A percentile compares a stretch with the other conserved stretches of the same genome.
Conservation (phyloP, 768 basidiomycete species). For the Imleria badia region DNA sequence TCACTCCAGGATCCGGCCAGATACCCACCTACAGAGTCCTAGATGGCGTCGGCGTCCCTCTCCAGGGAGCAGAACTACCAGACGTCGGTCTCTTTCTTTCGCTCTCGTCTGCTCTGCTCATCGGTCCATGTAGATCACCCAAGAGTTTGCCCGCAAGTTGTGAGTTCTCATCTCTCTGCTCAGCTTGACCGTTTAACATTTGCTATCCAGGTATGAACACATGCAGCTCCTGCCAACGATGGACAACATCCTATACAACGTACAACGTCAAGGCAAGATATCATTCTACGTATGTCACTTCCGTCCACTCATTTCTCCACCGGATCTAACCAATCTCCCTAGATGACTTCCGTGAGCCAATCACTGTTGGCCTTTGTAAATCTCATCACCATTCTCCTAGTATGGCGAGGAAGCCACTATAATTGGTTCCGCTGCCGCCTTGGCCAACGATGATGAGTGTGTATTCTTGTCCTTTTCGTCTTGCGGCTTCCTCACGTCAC, state of each 20-base stretch:
- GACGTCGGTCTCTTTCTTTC: slow-evolving; percentile 48
- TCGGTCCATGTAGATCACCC: slow-evolving; percentile 52
- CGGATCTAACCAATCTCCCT: slow-evolving; percentile 9
- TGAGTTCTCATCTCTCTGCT: slow-evolving; percentile 28
- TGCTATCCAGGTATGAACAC: slow-evolving; percentile 57
- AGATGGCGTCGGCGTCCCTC: slow-evolving; percentile 71
- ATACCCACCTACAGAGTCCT: slow-evolving; percentile 88
- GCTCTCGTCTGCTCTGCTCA: slow-evolving; percentile 5
- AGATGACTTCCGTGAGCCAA: slow-evolving; percentile 80
- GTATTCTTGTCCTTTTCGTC: slow-evolving; percentile 25
- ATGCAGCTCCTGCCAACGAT: slow-evolving; percentile 81
- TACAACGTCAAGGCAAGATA: slow-evolving; percentile 92
- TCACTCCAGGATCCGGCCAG: slow-evolving; percentile 54
- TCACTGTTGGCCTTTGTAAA: not conserved
- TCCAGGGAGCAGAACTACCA: slow-evolving; percentile 74
- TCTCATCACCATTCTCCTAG: slow-evolving; percentile 37
- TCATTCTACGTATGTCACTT: slow-evolving; percentile 73
- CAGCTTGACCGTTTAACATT: not conserved
- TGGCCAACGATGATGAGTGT: slow-evolving; percentile 83
- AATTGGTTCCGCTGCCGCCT: slow-evolving; percentile 84
- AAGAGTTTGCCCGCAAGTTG: slow-evolving; percentile 64
- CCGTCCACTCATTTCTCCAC: not conserved
- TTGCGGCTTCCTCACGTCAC: slow-evolving; percentile 7
- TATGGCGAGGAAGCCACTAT: slow-evolving; percentile 91
- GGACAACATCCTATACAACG: slow-evolving; percentile 87